Evolutionary conservation across 176 grass and related monocot genomes (phyloP).

Genomic region (Puya raimondii): DNA sequence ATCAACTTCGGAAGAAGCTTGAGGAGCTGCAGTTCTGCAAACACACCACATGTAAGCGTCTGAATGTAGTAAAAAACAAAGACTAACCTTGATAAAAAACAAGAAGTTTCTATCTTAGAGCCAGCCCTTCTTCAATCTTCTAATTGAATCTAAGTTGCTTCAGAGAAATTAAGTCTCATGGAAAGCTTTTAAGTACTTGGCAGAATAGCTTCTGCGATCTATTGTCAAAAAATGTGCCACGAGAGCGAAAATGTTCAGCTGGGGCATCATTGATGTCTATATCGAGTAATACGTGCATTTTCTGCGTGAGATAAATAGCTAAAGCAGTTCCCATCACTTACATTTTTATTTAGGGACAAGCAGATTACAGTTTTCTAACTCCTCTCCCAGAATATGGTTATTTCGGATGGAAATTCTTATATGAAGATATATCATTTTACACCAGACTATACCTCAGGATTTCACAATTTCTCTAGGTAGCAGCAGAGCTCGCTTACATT

Average conservation of each 20-base stretch:
- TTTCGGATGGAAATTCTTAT: too few relatives aligned
- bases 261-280: too few relatives aligned
- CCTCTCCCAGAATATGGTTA: too few relatives aligned
- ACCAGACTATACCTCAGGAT: not conserved
- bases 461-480: not conserved
- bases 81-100: not conserved
- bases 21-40: slow-evolving; percentile 30
- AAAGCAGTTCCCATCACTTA: too few relatives aligned
- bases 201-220: too few relatives aligned
- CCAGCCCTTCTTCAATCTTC: not conserved
- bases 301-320: too few relatives aligned
- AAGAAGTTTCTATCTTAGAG: not conserved
- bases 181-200: not conserved
- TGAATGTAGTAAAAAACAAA: not conserved
- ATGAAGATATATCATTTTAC: too few relatives aligned
- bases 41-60: slow-evolving; percentile 8
- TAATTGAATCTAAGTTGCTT: not conserved
- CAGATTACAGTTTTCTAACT: too few relatives aligned
- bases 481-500: not conserved
- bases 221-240: too few relatives aligned
- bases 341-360: too few relatives aligned
- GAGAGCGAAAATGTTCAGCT: too few relatives aligned
- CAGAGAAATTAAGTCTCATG: not conserved
- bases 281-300: too few relatives aligned
- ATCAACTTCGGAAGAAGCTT: slow-evolving; percentile 51